These are phyloP conservation scores for Epichloe gansuensis DNA, from an alignment of 2,329 filamentous ascomycete genomes.

Conservation along the genomic window DNA sequence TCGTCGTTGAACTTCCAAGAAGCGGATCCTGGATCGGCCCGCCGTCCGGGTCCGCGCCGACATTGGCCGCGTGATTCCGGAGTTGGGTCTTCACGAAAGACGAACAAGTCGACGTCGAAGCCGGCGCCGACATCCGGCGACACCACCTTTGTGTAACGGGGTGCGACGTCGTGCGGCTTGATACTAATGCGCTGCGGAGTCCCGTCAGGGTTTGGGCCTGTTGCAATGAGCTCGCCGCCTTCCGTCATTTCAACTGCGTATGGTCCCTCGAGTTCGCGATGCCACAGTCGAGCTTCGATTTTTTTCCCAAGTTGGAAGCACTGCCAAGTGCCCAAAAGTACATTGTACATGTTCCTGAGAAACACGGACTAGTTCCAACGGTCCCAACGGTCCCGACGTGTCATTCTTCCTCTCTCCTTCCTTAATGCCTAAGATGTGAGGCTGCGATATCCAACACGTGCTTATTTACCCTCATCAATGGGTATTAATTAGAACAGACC, in stretches of 20 bases:
- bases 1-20: neutral
- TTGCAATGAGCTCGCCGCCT: neutral
- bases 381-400: too few species aligned
- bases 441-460: too few species aligned
- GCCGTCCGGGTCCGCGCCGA: neutral
- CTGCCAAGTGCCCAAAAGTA: too few species aligned
- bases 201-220: neutral
- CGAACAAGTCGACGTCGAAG: neutral
- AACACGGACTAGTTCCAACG: too few species aligned
- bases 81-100: neutral
- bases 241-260: neutral
- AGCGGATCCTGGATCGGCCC: neutral
- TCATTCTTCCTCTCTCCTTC: too few species aligned
- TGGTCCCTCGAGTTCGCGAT: neutral
- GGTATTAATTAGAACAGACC: too few species aligned
- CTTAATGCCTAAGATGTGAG: too few species aligned
- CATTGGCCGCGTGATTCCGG: neutral
- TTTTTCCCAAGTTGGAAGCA: too few species aligned
- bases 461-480: too few species aligned
- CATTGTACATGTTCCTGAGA: too few species aligned
- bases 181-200: neutral
- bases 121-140: neutral
- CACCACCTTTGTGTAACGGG: neutral
- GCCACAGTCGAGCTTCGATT: neutral
- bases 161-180: neutral